Evolutionary conservation across 345 rosid genomes (phyloP).

Genomic region (Iberis pinnata): DNA sequence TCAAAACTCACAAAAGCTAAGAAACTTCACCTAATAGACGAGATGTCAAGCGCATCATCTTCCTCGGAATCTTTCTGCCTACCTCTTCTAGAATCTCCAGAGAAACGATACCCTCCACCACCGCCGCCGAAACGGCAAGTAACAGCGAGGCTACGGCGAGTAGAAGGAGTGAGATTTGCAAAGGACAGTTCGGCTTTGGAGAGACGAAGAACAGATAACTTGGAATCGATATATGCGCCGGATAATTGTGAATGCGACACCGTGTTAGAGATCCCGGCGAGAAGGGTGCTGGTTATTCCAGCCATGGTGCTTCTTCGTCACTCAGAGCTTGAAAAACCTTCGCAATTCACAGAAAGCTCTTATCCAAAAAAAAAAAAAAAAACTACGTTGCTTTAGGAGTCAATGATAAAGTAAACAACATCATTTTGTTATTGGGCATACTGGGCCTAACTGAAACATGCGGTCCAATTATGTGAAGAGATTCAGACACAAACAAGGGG

Average conservation of each 20-base stretch:
- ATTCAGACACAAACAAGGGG: too few species aligned
- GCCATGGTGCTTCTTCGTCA: conserved; percentile 45
- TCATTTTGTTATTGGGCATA: too few species aligned
- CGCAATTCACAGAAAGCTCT: conserved; percentile 21
- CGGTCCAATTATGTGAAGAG: not conserved
- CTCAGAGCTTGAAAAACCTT: not conserved
- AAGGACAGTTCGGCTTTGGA: conserved; percentile 19
- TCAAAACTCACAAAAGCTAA: too few species aligned
- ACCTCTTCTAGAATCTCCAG: conserved; percentile 39
- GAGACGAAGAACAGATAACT: conserved; percentile 40
- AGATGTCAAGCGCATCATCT: conserved; percentile 57
- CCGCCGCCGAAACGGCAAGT: conserved; percentile 46
- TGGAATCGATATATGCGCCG: conserved; percentile 37
- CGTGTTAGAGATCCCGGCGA: conserved; percentile 27
- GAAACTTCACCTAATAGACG: conserved; percentile 45
- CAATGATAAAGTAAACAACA: too few species aligned
- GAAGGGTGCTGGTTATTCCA: conserved; percentile 47
- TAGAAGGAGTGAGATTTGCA: conserved; percentile 27
- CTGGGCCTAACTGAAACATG: not conserved
- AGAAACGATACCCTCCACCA: conserved; percentile 36
- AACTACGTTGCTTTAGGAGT: not conserved
- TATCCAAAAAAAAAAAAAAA: conserved; percentile 12
- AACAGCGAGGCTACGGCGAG: conserved; percentile 30
- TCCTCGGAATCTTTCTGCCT: conserved; percentile 44
- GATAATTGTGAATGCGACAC: conserved; percentile 5